These are phyloP conservation scores for Bipolaris oryzae DNA, from an alignment of 2,329 filamentous ascomycete genomes.

Conservation along the genomic window DNA sequence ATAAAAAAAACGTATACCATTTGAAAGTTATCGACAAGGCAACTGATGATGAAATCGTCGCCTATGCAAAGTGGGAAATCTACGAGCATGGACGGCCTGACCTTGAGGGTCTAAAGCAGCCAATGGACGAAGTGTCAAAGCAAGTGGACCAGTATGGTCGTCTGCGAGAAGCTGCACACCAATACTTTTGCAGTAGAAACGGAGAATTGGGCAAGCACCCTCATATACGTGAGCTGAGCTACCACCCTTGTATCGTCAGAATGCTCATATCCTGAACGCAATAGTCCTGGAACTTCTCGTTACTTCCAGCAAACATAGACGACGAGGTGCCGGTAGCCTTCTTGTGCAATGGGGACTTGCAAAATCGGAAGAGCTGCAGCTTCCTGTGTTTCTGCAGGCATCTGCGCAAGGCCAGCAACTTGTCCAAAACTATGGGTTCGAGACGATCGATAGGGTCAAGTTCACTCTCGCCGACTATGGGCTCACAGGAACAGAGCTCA, in stretches of 20 bases:
- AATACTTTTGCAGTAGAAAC: slow-evolving; percentile 3
- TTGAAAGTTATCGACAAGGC: neutral
- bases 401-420: neutral
- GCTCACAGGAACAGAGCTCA: neutral
- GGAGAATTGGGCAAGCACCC: neutral
- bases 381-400: neutral
- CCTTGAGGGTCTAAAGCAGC: slow-evolving; percentile 1
- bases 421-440: neutral
- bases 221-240: slow-evolving; percentile 4
- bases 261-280: neutral
- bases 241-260: neutral
- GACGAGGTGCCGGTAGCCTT: neutral
- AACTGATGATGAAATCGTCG: neutral
- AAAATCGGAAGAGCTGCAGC: neutral
- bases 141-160: slow-evolving; percentile 2
- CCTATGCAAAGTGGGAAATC: slow-evolving; percentile 7
- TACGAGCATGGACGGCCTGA: neutral
- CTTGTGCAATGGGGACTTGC: neutral
- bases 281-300: neutral
- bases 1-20: neutral
- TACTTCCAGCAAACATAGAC: neutral
- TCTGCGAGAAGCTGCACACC: slow-evolving; percentile 1
- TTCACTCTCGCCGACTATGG: neutral
- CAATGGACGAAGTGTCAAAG: slow-evolving; percentile 1
- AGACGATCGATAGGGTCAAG: neutral